A percentile compares a stretch with the other conserved stretches of the same genome.
phyloP scores from a whole-genome alignment of 108 stramenopile genomes.

The Cyclostephanos invisitatus region DNA sequence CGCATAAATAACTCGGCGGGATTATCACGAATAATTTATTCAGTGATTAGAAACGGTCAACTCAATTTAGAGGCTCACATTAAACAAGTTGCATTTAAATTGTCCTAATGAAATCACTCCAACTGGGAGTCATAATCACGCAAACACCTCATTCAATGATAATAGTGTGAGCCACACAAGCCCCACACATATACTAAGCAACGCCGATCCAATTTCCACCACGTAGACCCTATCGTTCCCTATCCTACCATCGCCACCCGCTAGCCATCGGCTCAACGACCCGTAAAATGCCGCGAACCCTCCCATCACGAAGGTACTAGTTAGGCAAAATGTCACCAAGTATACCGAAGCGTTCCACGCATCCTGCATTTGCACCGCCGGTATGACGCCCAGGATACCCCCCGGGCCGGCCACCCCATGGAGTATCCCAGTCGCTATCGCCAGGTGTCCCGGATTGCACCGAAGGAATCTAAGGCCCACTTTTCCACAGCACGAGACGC shows the following conservation, averaged over 20 bases:
- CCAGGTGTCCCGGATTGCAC: conserved; percentile 30
- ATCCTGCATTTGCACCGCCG: conserved; percentile 71
- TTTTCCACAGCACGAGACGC: background rate
- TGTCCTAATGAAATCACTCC: no score
- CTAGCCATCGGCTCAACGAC: conserved; percentile 32
- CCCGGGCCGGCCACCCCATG: conserved; percentile 82
- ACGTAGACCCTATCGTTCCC: conserved; percentile 44
- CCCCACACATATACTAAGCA: conserved; percentile 68
- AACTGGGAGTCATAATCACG: conserved; percentile 16
- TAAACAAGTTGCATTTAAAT: background rate
- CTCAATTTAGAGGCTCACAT: no score
- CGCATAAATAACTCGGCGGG: no score
- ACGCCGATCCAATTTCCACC: conserved; percentile 59
- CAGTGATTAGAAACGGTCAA: no score
- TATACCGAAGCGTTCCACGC: conserved; percentile 50
- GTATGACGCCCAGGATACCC: conserved; percentile 76
- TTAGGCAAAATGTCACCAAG: conserved; percentile 63
- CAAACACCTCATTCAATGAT: conserved; percentile 57
- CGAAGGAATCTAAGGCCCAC: background rate
- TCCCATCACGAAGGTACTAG: conserved; percentile 66
- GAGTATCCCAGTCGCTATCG: conserved; percentile 57
- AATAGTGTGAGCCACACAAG: conserved; percentile 62
- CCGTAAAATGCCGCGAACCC: conserved; percentile 66
- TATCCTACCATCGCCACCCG: conserved; percentile 2
- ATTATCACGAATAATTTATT: no score